Evolutionary conservation across 495 filamentous ascomycete species (phyloP), one percentile per base, ranked within the genome.

Genomic region (Cryomyces minteri): DNA sequence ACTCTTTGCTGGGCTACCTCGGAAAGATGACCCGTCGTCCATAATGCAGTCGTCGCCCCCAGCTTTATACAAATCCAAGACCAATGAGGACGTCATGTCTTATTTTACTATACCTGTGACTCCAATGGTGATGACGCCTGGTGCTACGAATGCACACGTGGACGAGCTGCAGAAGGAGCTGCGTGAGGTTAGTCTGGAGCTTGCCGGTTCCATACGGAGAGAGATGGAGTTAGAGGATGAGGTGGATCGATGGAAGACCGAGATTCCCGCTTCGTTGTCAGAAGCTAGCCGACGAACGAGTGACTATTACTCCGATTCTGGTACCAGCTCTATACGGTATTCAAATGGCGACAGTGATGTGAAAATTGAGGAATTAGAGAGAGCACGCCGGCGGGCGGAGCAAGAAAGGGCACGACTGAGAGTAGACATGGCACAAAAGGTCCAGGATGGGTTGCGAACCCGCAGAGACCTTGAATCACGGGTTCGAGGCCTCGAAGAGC

Each of bases 171-270:
- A 95, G 67, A 82, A 85, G 53, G 90, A 98, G 67, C 62, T 98
- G 59, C 80, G 83, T 50, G 80, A 87, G 58, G 88, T 98, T 57
- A 90, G 85, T 61, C 74, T 80, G 46, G 92, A 98, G 63, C 64
- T 96, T 56, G 92, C 90, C 25, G 72, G 78, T 32, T 95, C 88
- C 31, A 95, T 98, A 54, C 74, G 81, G 47, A 77, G 90, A 51
- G 90, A 98, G 67, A 87, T 98, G 79, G 90, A 98, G 53, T 61
- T 98, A 41, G 90, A 98, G 58, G 92, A 98, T 56, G 64, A 95
- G 40, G 77, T 96, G 2, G 90, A 98, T 49, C 71, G 81, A 45
- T 61, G 92, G 53, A 86, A 94, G 60, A 63, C 74, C 32, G 87
- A 74, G 41, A 69, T 63, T n/a, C 70, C 73, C 3, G 52, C 53